Base-by-base conservation (phyloP, 352 stramenopile species). In the Globisporangium recalcitrans region DNA sequence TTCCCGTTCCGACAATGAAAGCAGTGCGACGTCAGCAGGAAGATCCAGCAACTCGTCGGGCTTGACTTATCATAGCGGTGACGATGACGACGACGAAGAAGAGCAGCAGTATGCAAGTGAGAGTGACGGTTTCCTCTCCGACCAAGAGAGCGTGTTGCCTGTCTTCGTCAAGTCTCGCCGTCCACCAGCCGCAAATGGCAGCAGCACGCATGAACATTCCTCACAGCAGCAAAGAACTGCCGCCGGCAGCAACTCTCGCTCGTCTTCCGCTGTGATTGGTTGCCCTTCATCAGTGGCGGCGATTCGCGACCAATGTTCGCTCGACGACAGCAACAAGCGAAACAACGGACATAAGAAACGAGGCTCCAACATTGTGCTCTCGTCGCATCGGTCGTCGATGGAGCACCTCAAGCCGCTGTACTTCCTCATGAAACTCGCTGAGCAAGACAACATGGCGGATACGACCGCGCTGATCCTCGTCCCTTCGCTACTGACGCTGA, bases 401-500 rank as follows among this genome's bases (percentile, higher is more conserved):
- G 73, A 84, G 27, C 70, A 87, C 24, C 57, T 95, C 53, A 72
- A 76, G 22, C 83, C 81, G 26, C 65, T 95, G 1, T 95, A 95
- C 52, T 95, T 93, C 65, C 70, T 93, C 13, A 95, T 95, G 83
- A 95, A 95, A 51, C 70, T 95, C 3, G 86, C 86, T 0, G 86
- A 95, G 57, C 86, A 95, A 68, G 86, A 95, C 67, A 93, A 93
- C 52, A 95, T 95, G 86, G 86, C 86, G 1, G 86, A 95, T 58
- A 93, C 86, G 38, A 93, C 83, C 0, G 86, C 86, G 6, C 76
- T 95, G 9, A 91, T 95, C 60, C 68, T 95, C 31, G 86, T 95
- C 21, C 86, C 86, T 38, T 91, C 86, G 14, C 65, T 95, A 21
- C 48, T 95, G 31, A 91, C 85, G 22, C 62, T 92, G 22, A 69